Percentiles rank a stretch among this genome's conserved stretches.
Conservation (phyloP, 805 yeast species). For the Priceomyces haplophilus region DNA sequence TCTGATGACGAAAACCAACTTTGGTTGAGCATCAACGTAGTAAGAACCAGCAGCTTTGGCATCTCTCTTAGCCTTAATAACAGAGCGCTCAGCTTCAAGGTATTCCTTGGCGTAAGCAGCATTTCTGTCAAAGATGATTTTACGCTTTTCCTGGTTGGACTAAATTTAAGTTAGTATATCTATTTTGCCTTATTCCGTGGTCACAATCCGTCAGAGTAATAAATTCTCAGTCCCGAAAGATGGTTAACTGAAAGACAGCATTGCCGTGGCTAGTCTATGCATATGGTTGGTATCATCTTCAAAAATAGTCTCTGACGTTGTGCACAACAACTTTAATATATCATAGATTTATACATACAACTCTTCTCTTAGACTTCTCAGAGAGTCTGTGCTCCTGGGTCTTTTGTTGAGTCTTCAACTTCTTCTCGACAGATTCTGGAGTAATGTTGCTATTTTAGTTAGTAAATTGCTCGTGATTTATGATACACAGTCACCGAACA, state of each 20-base stretch:
- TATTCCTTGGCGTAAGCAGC: conserved; percentile 96
- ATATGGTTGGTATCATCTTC: conserved; percentile 50
- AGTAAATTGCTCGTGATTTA: conserved; percentile 16
- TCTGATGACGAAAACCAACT: conserved; percentile 93
- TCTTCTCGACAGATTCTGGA: conserved; percentile 87
- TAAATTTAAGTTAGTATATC: conserved; percentile 34
- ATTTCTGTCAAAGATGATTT: conserved; percentile 86
- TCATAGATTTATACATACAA: conserved; percentile 55
- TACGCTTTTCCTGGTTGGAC: conserved; percentile 50
- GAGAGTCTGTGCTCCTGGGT: conserved; percentile 75
- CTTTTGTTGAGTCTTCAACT: conserved; percentile 76
- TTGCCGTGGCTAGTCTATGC: conserved; percentile 66
- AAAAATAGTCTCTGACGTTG: conserved; percentile 16
- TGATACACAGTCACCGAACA: conserved; percentile 1
- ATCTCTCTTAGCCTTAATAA: conserved; percentile 82
- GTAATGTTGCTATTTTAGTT: conserved; percentile 43
- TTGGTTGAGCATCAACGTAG: conserved; percentile 93
- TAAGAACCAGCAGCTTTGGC: conserved; percentile 92
- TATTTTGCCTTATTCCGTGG: not conserved
- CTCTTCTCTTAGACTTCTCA: conserved; percentile 72
- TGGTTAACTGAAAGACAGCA: conserved; percentile 77
- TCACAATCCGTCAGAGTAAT: conserved; percentile 3
- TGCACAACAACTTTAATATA: not conserved
- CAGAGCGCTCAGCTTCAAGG: conserved; percentile 86
- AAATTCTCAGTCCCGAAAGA: conserved; percentile 76